Conservation (phyloP, 352 stramenopile genomes). For the Aphanomyces astaci region DNA sequence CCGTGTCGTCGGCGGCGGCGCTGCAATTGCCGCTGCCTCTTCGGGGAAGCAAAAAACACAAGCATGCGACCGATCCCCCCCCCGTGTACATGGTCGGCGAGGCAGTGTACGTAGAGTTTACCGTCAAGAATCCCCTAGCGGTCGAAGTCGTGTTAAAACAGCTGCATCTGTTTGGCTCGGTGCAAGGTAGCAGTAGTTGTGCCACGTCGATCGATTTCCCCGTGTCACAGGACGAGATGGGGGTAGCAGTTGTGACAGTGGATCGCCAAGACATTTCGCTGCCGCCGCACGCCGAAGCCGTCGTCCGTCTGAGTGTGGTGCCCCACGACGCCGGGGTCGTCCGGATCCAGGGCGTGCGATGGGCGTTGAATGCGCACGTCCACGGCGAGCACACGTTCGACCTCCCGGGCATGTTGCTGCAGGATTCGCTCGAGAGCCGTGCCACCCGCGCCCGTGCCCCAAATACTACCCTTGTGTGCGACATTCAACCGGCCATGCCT, state of each 20-base stretch:
- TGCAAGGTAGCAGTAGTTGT: too few relatives aligned
- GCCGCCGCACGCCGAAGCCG: conserved; percentile 63
- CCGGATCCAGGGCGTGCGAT: conserved; percentile 60
- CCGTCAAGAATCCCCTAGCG: conserved; percentile 81
- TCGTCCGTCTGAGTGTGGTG: conserved; percentile 56
- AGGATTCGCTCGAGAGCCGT: conserved; percentile 69
- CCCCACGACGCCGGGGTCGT: conserved; percentile 51
- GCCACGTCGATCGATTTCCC: not conserved
- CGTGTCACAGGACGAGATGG: not conserved
- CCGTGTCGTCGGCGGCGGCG: conserved; percentile 8
- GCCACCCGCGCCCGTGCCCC: conserved; percentile 61
- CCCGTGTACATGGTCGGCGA: conserved; percentile 64
- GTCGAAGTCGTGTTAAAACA: conserved; percentile 73
- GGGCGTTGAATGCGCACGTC: conserved; percentile 78
- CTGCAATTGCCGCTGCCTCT: conserved; percentile 54
- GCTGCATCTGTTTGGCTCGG: conserved; percentile 74
- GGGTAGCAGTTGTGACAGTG: not conserved
- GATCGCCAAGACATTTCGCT: conserved; percentile 18
- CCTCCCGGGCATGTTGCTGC: conserved; percentile 66
- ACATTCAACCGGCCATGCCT: conserved; percentile 63
- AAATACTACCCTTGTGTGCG: conserved; percentile 67
- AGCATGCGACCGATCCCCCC: conserved; percentile 31
- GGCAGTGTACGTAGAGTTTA: conserved; percentile 79
- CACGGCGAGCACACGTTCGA: conserved; percentile 74
- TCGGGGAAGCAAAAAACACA: conserved; percentile 25